Evolutionary conservation across 805 yeast genomes (phyloP), one percentile per base, ranked within the genome.

Genomic region (Priceomyces fermenticarens): DNA sequence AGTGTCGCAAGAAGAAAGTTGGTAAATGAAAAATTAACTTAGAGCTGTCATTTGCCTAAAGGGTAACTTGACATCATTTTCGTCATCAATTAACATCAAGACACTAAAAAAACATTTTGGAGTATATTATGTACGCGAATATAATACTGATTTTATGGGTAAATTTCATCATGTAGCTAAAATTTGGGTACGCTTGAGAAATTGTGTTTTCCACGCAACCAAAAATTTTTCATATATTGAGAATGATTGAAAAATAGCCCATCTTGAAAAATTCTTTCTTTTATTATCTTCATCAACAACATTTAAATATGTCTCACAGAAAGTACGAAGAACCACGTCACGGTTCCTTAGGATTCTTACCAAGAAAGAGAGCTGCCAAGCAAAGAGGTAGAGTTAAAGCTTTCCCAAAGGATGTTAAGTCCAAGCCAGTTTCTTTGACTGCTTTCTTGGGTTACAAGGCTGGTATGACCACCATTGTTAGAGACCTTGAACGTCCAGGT

Each of bases 241-340:
- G 12, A 26, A 15, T 10, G 14, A 25, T 10, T n/a, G 14, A 13
- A 30, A 26, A 26, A 23, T 17, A 13, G 15, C 29, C 32, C 25
- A 20, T 20, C 25, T 20, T 20, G 25, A 20, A 20, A 20, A 20
- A 20, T 20, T 20, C 25, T 20, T 20, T n/a, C 5, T 32, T 32
- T 32, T 11, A 17, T 25, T 13, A 13, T 26, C 38, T 25, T 25
- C 30, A 12, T 25, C 29, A 35, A 35, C 12, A 7, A 25, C 25
- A 14, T 10, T 26, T 25, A 35, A 35, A 35, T 5, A 93, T 93
- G 99, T 93, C 99, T 75, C 99, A 93, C 93, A 88, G 99, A 86
- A 93, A 93, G 85, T 93, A 71, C 93, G 98, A 93, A 88, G 95
- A 93, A 65, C 99, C 99, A 83, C 89, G 99, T 83, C 98, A 93